Conservation (phyloP, 176 grass and related monocot genomes). For the Oryza coarctata region DNA sequence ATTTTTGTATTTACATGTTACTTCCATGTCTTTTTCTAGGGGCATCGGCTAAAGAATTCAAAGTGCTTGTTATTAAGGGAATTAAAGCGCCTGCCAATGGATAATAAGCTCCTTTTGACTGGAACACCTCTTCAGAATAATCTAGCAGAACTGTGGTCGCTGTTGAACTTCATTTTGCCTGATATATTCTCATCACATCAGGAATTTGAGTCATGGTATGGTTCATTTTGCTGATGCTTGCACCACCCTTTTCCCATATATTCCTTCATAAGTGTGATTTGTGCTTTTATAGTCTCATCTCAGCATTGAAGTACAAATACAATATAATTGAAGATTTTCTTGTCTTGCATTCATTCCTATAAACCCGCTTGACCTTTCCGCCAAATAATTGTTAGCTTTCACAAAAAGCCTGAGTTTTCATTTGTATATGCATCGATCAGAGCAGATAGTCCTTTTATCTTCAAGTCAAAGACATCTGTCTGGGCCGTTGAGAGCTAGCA, state of each 20-base stretch:
- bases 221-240: not conserved
- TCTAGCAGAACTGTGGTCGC: constrained; percentile 94
- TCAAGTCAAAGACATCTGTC: constrained; percentile 8
- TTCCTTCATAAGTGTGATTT: not conserved
- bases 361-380: not conserved
- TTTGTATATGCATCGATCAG: not conserved
- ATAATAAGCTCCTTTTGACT: constrained; percentile 96
- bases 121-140: constrained; percentile 98
- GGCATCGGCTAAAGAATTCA: constrained; percentile 92
- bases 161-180: constrained; percentile 96
- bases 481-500: not conserved
- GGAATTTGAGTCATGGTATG: constrained; percentile 99
- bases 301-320: not conserved
- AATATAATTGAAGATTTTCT: not conserved
- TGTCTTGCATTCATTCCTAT: not conserved
- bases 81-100: constrained; percentile 80
- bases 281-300: not conserved
- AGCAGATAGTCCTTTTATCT: not conserved
- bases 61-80: constrained; percentile 78
- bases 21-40: constrained; percentile 51
- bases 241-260: not conserved
- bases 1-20: constrained; percentile 2
- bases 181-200: constrained; percentile 93
- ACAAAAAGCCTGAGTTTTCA: no score
- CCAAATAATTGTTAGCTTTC: constrained; percentile 4